phyloP scores from a whole-genome alignment of 768 basidiomycete genomes.

The Sarcodon sp. region DNA sequence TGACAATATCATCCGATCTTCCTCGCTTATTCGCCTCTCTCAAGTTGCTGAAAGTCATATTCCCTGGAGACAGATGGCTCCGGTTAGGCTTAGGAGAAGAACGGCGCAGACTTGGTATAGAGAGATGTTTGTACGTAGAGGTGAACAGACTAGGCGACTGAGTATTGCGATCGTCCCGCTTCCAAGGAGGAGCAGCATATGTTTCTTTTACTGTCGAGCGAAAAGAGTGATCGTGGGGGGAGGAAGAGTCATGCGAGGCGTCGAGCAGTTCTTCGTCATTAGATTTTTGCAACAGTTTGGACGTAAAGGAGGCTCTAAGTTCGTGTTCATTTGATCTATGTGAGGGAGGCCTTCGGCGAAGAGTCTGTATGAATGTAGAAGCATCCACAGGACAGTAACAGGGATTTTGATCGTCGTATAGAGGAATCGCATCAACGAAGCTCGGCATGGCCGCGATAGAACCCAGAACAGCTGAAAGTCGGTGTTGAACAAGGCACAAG shows the following conservation, averaged over 20 bases:
- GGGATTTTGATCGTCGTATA: constrained; percentile 39
- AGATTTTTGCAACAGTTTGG: not conserved
- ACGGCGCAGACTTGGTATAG: constrained; percentile 2
- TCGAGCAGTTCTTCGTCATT: constrained; percentile 4
- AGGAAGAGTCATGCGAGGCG: constrained; percentile 4
- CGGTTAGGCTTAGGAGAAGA: constrained; percentile 14
- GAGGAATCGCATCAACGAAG: not conserved
- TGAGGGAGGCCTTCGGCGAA: constrained; percentile 17
- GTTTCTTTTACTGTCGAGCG: not conserved
- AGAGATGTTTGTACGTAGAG: constrained; percentile 1
- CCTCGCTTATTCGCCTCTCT: constrained; percentile 28
- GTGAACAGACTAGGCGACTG: constrained; percentile 1
- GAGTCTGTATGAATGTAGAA: constrained; percentile 28
- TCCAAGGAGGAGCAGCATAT: not conserved
- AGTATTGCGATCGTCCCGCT: not conserved
- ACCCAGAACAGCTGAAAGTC: too few species aligned
- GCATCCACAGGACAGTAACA: constrained; percentile 40
- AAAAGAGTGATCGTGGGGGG: not conserved
- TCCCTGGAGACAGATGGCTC: constrained; percentile 11
- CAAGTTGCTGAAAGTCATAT: constrained; percentile 25
- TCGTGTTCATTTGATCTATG: constrained; percentile 1
- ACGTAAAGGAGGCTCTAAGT: not conserved
- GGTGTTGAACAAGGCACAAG: too few species aligned
- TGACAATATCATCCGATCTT: constrained; percentile 27
- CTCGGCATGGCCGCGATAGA: not conserved